These are phyloP conservation scores for Ustilago shanxiensis DNA, from an alignment of 1,284 basidiomycete genomes.

Conservation along the genomic window DNA sequence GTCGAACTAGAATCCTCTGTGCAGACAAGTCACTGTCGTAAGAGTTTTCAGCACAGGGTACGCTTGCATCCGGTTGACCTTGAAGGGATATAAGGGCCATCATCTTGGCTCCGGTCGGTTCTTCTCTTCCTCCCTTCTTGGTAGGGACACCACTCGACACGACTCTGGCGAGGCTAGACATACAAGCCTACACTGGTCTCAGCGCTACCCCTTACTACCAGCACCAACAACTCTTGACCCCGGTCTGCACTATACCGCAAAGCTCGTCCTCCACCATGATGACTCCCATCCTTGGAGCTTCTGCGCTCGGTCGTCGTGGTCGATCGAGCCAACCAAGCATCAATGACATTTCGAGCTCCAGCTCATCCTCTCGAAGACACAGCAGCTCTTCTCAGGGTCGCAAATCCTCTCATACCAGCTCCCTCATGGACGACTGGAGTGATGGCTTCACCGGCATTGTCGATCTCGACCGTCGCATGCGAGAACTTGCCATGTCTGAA, in stretches of 20 bases:
- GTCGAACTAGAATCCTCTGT: no score
- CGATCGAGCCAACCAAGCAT: constrained; percentile 12
- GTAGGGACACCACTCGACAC: not conserved
- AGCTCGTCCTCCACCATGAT: not conserved
- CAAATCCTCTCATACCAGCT: constrained; percentile 20
- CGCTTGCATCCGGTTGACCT: not conserved
- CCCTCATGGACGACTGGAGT: constrained; percentile 51
- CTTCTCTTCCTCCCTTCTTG: not conserved
- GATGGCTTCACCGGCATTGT: constrained; percentile 54
- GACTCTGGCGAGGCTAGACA: not conserved
- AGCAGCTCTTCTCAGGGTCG: constrained; percentile 26
- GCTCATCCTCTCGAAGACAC: constrained; percentile 24
- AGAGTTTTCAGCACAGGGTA: not conserved
- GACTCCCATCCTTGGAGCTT: constrained; percentile 16
- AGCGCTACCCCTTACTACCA: not conserved
- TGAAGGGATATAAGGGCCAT: constrained; percentile 7
- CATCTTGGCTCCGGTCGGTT: not conserved
- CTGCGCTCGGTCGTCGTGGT: constrained; percentile 18
- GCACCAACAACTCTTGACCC: not conserved
- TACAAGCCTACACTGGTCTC: not conserved
- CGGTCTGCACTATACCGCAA: not conserved
- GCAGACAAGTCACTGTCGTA: no score
- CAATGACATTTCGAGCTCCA: constrained; percentile 16
- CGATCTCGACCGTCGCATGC: constrained; percentile 51
- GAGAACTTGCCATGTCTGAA: constrained; percentile 50